These are phyloP conservation scores for Diaporthe australafricana DNA, from an alignment of 2,329 filamentous ascomycete genomes.

Conservation along the genomic window DNA sequence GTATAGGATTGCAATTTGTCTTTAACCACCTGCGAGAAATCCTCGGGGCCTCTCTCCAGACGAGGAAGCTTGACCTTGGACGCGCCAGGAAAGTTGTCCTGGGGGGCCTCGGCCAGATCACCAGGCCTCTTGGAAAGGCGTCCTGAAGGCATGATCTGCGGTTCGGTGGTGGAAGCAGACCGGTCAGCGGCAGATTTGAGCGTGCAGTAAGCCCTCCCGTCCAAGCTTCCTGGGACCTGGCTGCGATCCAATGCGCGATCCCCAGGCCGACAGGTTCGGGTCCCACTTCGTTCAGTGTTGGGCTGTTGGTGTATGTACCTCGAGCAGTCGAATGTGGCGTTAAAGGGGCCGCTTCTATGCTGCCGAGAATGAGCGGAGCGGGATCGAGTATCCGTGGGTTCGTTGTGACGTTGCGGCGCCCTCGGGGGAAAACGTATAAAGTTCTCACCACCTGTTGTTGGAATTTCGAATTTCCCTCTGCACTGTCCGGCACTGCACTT, in stretches of 20 bases:
- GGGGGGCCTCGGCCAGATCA: constrained; percentile 50
- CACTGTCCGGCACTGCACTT: neutral
- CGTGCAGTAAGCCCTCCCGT: neutral
- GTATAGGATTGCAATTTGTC: constrained; percentile 66
- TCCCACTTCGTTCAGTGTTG: constrained; percentile 2
- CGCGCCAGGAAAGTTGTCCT: constrained; percentile 43
- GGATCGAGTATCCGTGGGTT: neutral
- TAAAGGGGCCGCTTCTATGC: neutral
- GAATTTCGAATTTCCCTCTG: neutral
- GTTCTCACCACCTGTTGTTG: neutral
- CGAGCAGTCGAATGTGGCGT: neutral
- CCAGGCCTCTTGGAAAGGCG: constrained; percentile 58
- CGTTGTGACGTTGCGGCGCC: constrained; percentile 20
- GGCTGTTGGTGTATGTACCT: no score
- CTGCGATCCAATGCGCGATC: neutral
- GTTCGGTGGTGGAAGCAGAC: neutral
- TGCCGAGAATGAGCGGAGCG: constrained; percentile 1
- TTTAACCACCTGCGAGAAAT: constrained; percentile 68
- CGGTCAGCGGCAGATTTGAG: neutral
- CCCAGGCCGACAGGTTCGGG: constrained; percentile 3
- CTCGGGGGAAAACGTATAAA: neutral
- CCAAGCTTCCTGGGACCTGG: neutral
- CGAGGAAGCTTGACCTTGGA: constrained; percentile 61
- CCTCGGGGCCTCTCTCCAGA: constrained; percentile 59
- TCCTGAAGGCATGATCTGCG: constrained; percentile 51